A percentile compares a stretch with the other conserved stretches of the same genome.
phyloP scores from a whole-genome alignment of 352 stramenopile genomes.

The Pythium apleroticum region DNA sequence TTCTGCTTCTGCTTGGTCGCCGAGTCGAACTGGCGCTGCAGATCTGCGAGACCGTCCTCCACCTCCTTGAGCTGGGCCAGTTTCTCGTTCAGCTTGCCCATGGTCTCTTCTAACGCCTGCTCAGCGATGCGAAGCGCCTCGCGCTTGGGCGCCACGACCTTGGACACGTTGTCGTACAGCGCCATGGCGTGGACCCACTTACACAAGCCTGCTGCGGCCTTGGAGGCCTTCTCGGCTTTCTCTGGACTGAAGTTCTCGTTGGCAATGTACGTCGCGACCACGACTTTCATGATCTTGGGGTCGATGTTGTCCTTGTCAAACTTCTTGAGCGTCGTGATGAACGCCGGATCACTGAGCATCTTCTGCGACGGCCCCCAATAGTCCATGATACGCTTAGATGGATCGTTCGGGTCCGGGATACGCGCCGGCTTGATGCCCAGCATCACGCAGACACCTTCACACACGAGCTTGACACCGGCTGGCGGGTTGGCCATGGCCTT shows the following conservation, averaged over 20 bases:
- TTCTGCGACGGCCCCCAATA: constrained; percentile 94
- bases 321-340: constrained; percentile 92
- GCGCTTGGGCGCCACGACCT: constrained; percentile 92
- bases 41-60: constrained; percentile 84
- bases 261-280: constrained; percentile 89
- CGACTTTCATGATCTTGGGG: constrained; percentile 87
- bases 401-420: constrained; percentile 91
- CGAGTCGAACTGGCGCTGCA: constrained; percentile 87
- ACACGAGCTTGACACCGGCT: constrained; percentile 91
- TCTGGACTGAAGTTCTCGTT: constrained; percentile 92
- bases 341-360: constrained; percentile 91
- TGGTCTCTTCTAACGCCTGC: constrained; percentile 82
- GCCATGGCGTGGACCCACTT: constrained; percentile 95
- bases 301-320: constrained; percentile 90
- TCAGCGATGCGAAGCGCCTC: constrained; percentile 87
- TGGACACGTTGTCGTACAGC: constrained; percentile 92
- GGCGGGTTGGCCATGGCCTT: constrained; percentile 93
- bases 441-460: constrained; percentile 94
- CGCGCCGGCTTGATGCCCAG: constrained; percentile 90
- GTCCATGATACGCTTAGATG: constrained; percentile 93
- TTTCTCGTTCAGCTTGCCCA: constrained; percentile 91
- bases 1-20: constrained; percentile 91
- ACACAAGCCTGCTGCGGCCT: constrained; percentile 90
- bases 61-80: constrained; percentile 90
- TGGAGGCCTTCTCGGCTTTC: constrained; percentile 92